These are phyloP conservation scores for Aureobasidium vineae DNA, from an alignment of 2,329 filamentous ascomycete genomes.

Conservation along the genomic window DNA sequence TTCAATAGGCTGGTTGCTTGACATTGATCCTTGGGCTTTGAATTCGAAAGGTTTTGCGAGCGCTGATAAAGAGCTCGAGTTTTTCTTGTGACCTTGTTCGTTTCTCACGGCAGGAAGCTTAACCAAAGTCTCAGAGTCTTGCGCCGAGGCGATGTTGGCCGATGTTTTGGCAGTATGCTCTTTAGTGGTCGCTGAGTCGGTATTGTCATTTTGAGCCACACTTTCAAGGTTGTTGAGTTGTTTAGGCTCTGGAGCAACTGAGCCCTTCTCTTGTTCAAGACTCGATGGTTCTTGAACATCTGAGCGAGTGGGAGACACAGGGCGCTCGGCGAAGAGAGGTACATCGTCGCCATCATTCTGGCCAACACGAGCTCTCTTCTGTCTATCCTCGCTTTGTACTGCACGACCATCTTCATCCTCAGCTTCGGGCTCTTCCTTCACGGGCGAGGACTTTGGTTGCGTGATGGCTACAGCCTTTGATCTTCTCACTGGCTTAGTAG, in stretches of 20 bases:
- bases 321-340: conserved; percentile 65
- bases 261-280: background rate
- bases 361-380: conserved; percentile 69
- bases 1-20: conserved; percentile 10
- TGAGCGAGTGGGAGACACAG: background rate
- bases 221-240: background rate
- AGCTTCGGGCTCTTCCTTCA: conserved; percentile 37
- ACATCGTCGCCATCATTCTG: conserved; percentile 69
- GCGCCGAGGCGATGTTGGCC: background rate
- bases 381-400: conserved; percentile 63
- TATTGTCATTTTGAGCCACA: background rate
- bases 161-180: background rate
- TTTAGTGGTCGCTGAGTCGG: background rate
- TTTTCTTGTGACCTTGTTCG: conserved; percentile 26
- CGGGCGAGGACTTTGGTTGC: conserved; percentile 39
- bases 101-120: background rate
- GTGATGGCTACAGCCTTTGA: conserved; percentile 84
- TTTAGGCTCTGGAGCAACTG: background rate
- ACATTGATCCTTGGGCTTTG: conserved; percentile 18
- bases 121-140: conserved; percentile 7
- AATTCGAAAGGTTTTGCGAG: conserved; percentile 66
- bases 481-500: conserved; percentile 64
- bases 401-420: conserved; percentile 62
- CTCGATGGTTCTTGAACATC: background rate
- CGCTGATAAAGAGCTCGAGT: conserved; percentile 61